Evolutionary conservation across 495 filamentous ascomycete species (phyloP), one percentile per base, ranked within the genome.

Genomic region (Hypoxylon fuscum): DNA sequence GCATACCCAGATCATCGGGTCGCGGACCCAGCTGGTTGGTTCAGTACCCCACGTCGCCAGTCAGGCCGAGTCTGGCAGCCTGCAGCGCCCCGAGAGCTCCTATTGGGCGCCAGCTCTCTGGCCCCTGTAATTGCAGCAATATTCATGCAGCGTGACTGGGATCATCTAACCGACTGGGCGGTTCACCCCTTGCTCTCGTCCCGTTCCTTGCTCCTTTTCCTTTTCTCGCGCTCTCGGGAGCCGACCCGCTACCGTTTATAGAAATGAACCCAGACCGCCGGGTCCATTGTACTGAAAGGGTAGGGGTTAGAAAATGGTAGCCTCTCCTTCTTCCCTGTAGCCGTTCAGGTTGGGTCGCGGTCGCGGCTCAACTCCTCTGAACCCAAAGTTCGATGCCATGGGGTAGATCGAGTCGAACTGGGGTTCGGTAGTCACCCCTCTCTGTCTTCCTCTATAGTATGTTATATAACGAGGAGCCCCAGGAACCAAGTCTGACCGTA

Each of bases 1-100:
- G 40, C 12, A 47, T 12, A 60, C 27, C 62, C 62, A 66, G 56
- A 54, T 18, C 46, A 53, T 23, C 47, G 62, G 62, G 56, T 61
- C 47, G 14, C 12, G 7, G 43, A 52, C 40, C 62, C 62, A 46
- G 29, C 62, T 18, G 37, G 29, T 45, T 65, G 55, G 62, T 55
- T 43, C 44, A 11, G 27, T 52, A 51, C 44, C 40, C 49, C 35
- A 40, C 45, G 37, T 55, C 55, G 47, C 43, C 18, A 17, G n/a
- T n/a, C 11, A 8, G 14, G n/a, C n/a, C n/a, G 25, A 27, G 25
- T 27, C 25, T 27, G 25, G 25, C 25, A 42, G 21, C 21, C 25
- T 53, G 60, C 43, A 23, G 17, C n/a, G 10, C 7, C 10, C 42
- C 31, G 25, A n/a, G 17, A 8, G n/a, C n/a, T 27, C 15, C 46